Percentiles rank a stretch among this genome's conserved stretches.
phyloP scores from a whole-genome alignment of 192 early-diverging fungal genomes.

The Gamsiella multidivaricata region DNA sequence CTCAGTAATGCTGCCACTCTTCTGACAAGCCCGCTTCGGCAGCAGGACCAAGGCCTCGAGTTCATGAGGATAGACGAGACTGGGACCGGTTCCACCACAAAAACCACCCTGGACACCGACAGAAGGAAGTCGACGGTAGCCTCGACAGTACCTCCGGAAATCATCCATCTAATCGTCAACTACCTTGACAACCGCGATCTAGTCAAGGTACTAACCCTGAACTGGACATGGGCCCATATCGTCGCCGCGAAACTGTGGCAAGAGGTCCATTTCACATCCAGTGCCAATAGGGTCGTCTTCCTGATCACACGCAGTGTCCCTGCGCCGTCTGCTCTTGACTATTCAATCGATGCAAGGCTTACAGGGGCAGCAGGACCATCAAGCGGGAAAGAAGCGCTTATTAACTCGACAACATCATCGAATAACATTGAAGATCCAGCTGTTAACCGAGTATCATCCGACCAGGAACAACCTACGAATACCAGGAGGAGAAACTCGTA shows the following conservation, averaged over 20 bases:
- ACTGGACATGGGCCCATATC: constrained; percentile 47
- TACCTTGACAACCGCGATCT: constrained; percentile 42
- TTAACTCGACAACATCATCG: too few relatives aligned
- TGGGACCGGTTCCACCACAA: neutral
- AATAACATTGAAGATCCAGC: too few relatives aligned
- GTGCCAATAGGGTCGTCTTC: constrained; percentile 31
- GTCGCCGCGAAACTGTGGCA: constrained; percentile 36
- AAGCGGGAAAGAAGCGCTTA: too few relatives aligned
- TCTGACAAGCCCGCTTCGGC: too few relatives aligned
- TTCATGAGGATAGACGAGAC: neutral
- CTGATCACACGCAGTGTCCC: constrained; percentile 44
- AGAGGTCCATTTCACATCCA: constrained; percentile 23
- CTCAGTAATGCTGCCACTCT: neutral
- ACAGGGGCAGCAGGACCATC: too few relatives aligned
- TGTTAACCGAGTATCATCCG: too few relatives aligned
- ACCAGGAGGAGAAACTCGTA: constrained; percentile 36
- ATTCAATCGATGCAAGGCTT: neutral
- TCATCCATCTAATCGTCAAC: constrained; percentile 47
- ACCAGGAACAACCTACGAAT: neutral
- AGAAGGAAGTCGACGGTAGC: neutral
- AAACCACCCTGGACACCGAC: neutral
- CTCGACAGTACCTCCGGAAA: constrained; percentile 42
- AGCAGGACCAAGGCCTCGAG: neutral
- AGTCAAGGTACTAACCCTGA: constrained; percentile 31
- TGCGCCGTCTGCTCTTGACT: neutral